Evolutionary conservation across 163 green algal genomes (phyloP).

Genomic region (Chlamydomonas reinhardtii): DNA sequence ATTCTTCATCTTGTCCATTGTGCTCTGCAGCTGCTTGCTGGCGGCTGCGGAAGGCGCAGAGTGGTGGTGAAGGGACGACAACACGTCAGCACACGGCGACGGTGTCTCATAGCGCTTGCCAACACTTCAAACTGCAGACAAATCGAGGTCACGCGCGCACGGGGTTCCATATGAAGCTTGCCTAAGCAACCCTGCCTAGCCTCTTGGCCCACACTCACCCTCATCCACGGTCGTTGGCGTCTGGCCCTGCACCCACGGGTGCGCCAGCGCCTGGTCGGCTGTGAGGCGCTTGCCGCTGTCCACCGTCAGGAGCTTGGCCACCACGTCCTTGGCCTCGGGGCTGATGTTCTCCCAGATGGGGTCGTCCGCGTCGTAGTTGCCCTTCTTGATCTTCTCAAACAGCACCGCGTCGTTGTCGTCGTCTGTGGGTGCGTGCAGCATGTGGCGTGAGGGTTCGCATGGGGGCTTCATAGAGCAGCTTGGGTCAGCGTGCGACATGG

Average conservation of each 20-base stretch:
- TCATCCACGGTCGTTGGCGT: constrained; percentile 42
- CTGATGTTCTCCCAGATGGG: constrained; percentile 84
- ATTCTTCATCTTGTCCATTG: constrained; percentile 66
- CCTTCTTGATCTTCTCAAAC: constrained; percentile 88
- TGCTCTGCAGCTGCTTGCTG: constrained; percentile 66
- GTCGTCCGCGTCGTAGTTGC: constrained; percentile 82
- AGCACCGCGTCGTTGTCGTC: constrained; percentile 85
- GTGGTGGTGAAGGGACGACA: too few species aligned
- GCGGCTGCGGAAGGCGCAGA: constrained; percentile 24
- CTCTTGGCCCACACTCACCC: background rate
- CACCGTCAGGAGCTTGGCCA: constrained; percentile 79
- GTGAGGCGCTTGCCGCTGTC: constrained; percentile 75
- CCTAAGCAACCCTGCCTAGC: too few species aligned
- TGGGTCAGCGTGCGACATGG: too few species aligned
- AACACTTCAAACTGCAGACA: too few species aligned
- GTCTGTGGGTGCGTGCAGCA: constrained; percentile 56
- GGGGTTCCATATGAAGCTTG: too few species aligned
- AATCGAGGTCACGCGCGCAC: too few species aligned
- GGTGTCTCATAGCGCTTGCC: too few species aligned
- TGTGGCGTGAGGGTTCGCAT: too few species aligned
- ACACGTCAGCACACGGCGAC: background rate
- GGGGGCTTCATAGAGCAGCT: too few species aligned
- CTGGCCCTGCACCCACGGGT: constrained; percentile 62
- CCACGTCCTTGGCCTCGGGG: constrained; percentile 78
- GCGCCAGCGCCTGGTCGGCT: constrained; percentile 68